Conservation (phyloP, 1,139 yeast species). For the Scheffersomyces quercinus region DNA sequence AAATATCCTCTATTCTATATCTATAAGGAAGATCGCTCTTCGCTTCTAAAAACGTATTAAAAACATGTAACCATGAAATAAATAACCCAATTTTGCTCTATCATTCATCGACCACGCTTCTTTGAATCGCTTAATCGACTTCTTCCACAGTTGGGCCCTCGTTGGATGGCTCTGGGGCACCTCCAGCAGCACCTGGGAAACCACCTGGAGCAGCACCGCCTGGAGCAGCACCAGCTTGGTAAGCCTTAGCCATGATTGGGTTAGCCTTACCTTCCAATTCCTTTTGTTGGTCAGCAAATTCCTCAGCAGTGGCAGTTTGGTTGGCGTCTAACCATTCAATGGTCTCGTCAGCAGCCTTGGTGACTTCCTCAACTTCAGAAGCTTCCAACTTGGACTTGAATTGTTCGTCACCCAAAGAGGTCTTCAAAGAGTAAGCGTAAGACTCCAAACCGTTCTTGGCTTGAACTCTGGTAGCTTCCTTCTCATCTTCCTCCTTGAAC, state of each 20-base stretch:
- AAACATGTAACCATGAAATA: conserved; percentile 1
- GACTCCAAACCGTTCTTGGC: conserved; percentile 90
- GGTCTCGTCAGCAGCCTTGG: conserved; percentile 83
- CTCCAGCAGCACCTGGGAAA: conserved; percentile 65
- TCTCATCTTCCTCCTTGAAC: conserved; percentile 51
- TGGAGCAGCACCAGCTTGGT: conserved; percentile 67
- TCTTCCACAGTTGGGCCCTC: conserved; percentile 95
- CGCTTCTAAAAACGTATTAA: background rate
- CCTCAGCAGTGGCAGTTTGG: conserved; percentile 86
- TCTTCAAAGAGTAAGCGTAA: conserved; percentile 86
- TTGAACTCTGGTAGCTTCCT: conserved; percentile 48
- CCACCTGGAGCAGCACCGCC: conserved; percentile 67
- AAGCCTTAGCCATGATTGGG: conserved; percentile 93
- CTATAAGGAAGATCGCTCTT: background rate
- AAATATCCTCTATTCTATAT: conserved; percentile 2
- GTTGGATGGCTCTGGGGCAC: conserved; percentile 55
- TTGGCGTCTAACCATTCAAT: conserved; percentile 86
- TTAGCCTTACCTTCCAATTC: conserved; percentile 91
- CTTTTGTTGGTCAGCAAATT: conserved; percentile 86
- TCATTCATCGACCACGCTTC: background rate
- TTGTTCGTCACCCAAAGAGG: conserved; percentile 76
- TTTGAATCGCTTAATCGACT: conserved; percentile 61
- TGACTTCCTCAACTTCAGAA: conserved; percentile 74
- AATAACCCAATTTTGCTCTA: background rate
- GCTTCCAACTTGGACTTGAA: conserved; percentile 81